phyloP scores from a whole-genome alignment of 2,329 filamentous ascomycete species.

The Clonostachys byssicola region DNA sequence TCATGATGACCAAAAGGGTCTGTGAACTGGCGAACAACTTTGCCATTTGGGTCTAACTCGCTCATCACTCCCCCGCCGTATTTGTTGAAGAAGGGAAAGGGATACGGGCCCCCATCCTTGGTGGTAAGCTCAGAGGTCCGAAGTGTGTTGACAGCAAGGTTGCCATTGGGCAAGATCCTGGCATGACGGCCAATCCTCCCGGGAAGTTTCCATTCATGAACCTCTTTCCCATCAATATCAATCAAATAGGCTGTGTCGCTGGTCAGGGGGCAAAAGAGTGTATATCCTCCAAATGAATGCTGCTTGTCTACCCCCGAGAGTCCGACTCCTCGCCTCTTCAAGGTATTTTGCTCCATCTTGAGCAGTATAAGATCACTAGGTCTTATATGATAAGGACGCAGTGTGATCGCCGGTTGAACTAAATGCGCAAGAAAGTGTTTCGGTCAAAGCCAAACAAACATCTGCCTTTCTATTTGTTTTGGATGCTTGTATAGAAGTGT shows the following conservation, averaged over 20 bases:
- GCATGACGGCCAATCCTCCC: conserved; percentile 18
- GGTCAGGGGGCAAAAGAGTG: conserved; percentile 20
- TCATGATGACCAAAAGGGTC: conserved; percentile 19
- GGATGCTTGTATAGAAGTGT: no score
- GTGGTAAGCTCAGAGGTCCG: conserved; percentile 7
- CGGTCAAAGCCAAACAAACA: no score
- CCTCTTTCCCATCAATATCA: conserved; percentile 18
- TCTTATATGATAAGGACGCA: no score
- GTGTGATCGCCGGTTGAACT: no score
- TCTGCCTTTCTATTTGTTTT: no score
- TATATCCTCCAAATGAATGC: conserved; percentile 16
- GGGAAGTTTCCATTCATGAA: conserved; percentile 19
- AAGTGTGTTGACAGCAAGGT: conserved; percentile 20
- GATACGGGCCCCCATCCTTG: conserved; percentile 11
- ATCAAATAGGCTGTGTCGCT: conserved; percentile 14
- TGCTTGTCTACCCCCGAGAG: conserved; percentile 17
- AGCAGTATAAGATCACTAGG: no score
- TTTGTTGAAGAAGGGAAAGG: conserved; percentile 21
- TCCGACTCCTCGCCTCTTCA: conserved; percentile 18
- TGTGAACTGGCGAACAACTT: conserved; percentile 15
- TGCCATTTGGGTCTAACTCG: conserved; percentile 14
- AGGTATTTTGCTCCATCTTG: conserved; percentile 19
- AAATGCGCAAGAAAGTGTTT: no score
- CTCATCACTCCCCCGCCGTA: conserved; percentile 21
- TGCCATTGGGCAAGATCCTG: conserved; percentile 16